Conservation (phyloP, 2,329 filamentous ascomycete genomes). For the Truncatella angustata region DNA sequence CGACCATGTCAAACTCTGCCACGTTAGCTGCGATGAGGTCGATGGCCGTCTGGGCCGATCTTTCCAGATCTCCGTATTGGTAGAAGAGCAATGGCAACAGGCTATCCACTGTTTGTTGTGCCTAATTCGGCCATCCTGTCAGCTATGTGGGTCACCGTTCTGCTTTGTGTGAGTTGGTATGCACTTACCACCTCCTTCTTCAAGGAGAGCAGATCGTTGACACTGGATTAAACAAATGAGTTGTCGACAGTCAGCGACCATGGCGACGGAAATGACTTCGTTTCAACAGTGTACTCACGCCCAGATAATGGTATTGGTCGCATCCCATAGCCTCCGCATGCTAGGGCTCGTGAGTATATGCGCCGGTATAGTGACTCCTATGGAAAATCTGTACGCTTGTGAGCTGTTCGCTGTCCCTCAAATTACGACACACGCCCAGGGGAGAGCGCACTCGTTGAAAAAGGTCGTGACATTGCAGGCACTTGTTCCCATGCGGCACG, state of each 20-base stretch:
- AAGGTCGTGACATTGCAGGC: neutral
- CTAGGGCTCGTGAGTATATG: neutral
- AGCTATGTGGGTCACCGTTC: neutral
- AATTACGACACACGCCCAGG: neutral
- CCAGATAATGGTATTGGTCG: neutral
- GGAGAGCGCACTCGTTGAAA: neutral
- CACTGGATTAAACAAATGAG: neutral
- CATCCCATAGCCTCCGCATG: neutral
- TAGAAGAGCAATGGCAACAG: neutral
- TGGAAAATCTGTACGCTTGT: neutral
- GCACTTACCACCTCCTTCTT: slow-evolving; percentile 1
- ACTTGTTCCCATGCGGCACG: neutral
- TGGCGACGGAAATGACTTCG: neutral
- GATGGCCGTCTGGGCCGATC: neutral
- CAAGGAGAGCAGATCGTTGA: neutral
- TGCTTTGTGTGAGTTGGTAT: neutral
- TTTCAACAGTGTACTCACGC: neutral
- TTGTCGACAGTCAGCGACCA: neutral
- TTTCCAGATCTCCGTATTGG: neutral
- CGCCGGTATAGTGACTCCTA: neutral
- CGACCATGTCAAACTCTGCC: neutral
- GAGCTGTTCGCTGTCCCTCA: neutral
- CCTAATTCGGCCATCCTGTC: neutral
- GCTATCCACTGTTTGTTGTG: neutral
- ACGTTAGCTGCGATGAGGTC: neutral